Evolutionary conservation across 2,329 filamentous ascomycete genomes (phyloP), one percentile per base, ranked within the genome.

Genomic region (Huntiella omanensis): DNA sequence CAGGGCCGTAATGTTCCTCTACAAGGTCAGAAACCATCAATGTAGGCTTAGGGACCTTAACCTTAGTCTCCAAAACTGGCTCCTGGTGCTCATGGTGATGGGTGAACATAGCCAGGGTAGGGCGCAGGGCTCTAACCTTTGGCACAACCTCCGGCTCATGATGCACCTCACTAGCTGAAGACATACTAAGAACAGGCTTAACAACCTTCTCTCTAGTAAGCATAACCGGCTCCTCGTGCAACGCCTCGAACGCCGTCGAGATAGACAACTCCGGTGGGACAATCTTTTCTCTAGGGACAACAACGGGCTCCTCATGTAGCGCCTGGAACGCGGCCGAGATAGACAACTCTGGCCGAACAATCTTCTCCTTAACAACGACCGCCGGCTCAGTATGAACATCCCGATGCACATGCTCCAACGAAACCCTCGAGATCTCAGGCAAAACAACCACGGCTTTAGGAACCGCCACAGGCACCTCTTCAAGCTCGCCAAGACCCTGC

Each of bases 21-120:
- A 51, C 47, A 13, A 58, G 49, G 5, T 44, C 35, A 15, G 48
- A 51, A 22, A 56, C 46, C 10, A 50, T 42, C 3, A 57, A 17
- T 37, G 59, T 51, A 22, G 56, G 54, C 8, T 54, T 49, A 34
- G 36, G 38, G 5, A 41, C 13, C 50, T 58, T 58, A 28, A 28
- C 22, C 2, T 60, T 54, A 37, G 62, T 62, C 7, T 55, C 52
- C 3, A 55, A 39, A 7, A 61, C 61, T 50, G 52, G 52, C 40
- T 59, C 57, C 5, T 50, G 50, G n/a, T 50, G 49, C 10, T 59
- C 60, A 61, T 56, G 10, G 50, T 42, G 46, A 59, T 55, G 5
- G 57, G 54, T 11, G 53, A 28, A 1, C 59, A 55, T 17, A 60
- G 52, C 10, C 43, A 53, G 45, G 45, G 55, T 39, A 28, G 22